Percentiles rank a stretch among this genome's conserved stretches.
Conservation (phyloP, 495 filamentous ascomycete genomes). For the Xylaria intraflava region DNA sequence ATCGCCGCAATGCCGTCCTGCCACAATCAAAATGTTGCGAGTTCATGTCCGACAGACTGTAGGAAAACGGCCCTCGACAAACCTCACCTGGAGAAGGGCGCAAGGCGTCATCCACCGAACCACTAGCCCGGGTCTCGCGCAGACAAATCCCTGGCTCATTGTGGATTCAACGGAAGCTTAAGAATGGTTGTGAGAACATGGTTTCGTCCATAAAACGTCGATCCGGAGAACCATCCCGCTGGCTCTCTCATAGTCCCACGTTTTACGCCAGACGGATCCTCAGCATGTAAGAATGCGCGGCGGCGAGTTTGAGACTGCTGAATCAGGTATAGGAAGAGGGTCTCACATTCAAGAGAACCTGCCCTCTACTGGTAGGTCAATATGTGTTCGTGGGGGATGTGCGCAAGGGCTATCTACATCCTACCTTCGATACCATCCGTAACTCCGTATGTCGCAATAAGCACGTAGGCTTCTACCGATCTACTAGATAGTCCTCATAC, state of each 20-base stretch:
- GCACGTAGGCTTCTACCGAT: background rate
- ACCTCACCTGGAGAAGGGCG: background rate
- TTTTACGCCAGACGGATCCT: background rate
- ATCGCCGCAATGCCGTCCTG: background rate
- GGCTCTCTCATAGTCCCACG: background rate
- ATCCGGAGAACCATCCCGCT: background rate
- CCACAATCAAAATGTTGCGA: constrained; percentile 3
- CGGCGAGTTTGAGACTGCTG: background rate
- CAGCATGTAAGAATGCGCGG: background rate
- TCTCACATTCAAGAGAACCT: background rate
- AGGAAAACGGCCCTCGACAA: too few species aligned
- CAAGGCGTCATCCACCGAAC: background rate
- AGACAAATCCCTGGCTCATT: background rate
- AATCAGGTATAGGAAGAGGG: background rate
- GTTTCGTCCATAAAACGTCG: constrained; percentile 1
- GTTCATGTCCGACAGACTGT: too few species aligned
- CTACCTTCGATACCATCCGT: background rate
- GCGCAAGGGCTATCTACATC: background rate
- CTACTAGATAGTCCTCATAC: background rate
- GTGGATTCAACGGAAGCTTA: background rate
- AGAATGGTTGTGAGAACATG: background rate
- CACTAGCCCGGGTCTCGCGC: too few species aligned
- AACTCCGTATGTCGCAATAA: background rate
- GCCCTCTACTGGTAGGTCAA: background rate
- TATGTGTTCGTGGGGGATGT: background rate